Percentiles rank a stretch among this genome's conserved stretches.
These are phyloP conservation scores for Gynostemma pentaphyllum DNA, from an alignment of 306 rosid genomes.

Conservation along the genomic window DNA sequence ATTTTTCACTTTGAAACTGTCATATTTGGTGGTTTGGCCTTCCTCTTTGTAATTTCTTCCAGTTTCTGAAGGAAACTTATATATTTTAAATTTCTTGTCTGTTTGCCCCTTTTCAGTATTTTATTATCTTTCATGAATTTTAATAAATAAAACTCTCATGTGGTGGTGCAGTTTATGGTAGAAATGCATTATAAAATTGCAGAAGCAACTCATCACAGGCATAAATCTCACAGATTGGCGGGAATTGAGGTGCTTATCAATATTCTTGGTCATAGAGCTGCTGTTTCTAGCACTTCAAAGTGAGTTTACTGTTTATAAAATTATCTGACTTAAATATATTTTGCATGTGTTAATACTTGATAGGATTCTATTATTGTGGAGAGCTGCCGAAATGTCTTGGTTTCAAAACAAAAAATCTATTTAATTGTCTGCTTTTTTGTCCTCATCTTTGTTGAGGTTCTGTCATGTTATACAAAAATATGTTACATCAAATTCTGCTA, in stretches of 20 bases:
- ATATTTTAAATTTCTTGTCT: not conserved
- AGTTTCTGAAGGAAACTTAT: not conserved
- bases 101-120: not conserved
- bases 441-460: slow-evolving; percentile 1
- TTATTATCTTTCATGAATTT: slow-evolving; percentile 2
- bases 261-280: slow-evolving; percentile 61
- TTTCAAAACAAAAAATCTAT: not conserved
- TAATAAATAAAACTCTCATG: slow-evolving; percentile 20
- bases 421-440: not conserved
- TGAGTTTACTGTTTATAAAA: slow-evolving; percentile 24
- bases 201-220: slow-evolving; percentile 78
- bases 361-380: no score
- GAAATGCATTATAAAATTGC: slow-evolving; percentile 74
- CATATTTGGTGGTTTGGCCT: not conserved
- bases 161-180: slow-evolving; percentile 59
- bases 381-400: slow-evolving; percentile 1
- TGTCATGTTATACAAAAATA: not conserved
- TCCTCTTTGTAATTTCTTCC: not conserved
- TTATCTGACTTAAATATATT: not conserved
- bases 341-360: not conserved
- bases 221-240: slow-evolving; percentile 70
- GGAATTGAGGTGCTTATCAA: slow-evolving; percentile 70
- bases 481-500: not conserved
- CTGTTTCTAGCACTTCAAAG: slow-evolving; percentile 74
- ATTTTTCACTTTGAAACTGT: not conserved